A percentile compares a stretch with the other conserved stretches of the same genome.
Evolutionary conservation across 306 rosid species (phyloP).

Genomic region (Hylodesmum podocarpum): DNA sequence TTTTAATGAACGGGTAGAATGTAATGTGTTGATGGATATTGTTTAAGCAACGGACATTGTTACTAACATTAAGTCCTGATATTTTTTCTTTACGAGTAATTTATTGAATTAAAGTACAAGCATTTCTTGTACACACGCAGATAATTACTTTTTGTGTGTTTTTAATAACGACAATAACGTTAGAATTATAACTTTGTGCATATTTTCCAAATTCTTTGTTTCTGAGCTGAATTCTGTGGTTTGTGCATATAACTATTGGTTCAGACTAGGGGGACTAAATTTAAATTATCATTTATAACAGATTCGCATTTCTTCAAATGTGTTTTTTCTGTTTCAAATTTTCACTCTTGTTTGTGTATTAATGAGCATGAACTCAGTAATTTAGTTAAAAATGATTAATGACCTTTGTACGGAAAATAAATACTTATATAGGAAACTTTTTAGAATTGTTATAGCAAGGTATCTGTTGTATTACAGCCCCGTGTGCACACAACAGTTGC

Average conservation of each 20-base stretch:
- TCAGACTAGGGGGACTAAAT: neutral
- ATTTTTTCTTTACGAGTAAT: neutral
- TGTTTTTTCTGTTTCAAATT: neutral
- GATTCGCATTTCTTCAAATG: neutral
- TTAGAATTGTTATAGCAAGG: neutral
- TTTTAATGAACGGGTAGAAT: conserved; percentile 10
- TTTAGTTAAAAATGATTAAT: neutral
- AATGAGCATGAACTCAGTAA: neutral
- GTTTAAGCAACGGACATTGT: neutral
- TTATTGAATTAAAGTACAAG: neutral
- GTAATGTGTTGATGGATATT: conserved; percentile 6
- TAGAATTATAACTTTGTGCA: no score
- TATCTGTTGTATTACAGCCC: neutral
- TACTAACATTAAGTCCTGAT: neutral
- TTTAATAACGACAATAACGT: no score
- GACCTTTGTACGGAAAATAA: neutral
- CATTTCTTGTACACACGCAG: neutral
- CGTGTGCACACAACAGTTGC: neutral
- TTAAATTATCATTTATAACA: no score
- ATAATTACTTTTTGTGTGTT: no score
- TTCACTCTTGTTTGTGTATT: neutral
- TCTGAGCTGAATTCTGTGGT: no score
- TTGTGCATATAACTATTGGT: neutral
- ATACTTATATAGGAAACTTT: neutral
- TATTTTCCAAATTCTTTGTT: no score